phyloP scores from a whole-genome alignment of 192 early-diverging fungal genomes.

The Dissophora ornata region DNA sequence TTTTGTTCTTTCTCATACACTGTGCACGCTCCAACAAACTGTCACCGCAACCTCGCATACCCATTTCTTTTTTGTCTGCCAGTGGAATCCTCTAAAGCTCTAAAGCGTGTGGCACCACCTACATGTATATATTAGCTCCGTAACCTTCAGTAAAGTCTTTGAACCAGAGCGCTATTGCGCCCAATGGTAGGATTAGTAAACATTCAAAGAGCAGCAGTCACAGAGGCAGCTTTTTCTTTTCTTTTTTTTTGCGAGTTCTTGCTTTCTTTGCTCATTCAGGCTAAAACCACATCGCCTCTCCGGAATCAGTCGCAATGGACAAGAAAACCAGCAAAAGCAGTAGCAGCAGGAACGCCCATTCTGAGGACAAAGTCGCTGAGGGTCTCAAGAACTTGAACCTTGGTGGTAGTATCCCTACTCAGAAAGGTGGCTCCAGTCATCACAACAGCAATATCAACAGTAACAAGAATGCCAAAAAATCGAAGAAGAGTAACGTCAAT shows the following conservation, averaged over 20 bases:
- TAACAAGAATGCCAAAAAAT: constrained; percentile 17
- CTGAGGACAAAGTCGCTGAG: constrained; percentile 4
- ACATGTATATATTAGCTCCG: too few species aligned
- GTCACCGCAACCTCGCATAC: too few species aligned
- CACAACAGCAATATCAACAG: constrained; percentile 1
- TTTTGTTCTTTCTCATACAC: neutral
- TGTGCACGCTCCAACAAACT: too few species aligned
- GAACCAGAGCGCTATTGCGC: too few species aligned
- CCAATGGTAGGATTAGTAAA: too few species aligned
- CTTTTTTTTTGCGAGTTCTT: constrained; percentile 10
- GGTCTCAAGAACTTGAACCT: constrained; percentile 12
- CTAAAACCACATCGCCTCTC: too few species aligned
- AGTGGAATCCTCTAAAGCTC: too few species aligned
- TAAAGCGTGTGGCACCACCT: too few species aligned
- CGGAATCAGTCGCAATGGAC: constrained; percentile 11
- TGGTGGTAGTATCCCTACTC: neutral
- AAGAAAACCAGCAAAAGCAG: constrained; percentile 8
- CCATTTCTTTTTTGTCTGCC: too few species aligned
- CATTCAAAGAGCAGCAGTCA: neutral
- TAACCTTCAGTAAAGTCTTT: too few species aligned
- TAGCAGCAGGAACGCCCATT: constrained; percentile 2
- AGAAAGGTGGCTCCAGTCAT: neutral
- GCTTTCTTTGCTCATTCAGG: too few species aligned
- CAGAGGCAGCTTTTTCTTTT: constrained; percentile 35
- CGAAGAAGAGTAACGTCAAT: constrained; percentile 15